Evolutionary conservation across 257 asterid species (phyloP).

Genomic region (Penstemon newberryi): DNA sequence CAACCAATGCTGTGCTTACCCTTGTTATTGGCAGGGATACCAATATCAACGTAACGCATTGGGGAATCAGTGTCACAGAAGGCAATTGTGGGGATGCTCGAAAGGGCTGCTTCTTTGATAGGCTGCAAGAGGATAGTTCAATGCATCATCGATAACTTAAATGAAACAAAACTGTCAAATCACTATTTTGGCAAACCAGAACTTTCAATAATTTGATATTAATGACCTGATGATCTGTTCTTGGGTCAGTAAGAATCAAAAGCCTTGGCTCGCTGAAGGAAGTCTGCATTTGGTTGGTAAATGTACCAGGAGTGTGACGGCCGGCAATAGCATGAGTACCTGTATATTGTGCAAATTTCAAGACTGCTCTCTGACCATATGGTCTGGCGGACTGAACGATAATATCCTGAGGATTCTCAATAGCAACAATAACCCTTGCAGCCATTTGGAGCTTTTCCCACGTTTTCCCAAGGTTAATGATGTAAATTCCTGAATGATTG

Average conservation of each 20-base stretch:
- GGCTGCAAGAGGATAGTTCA: constrained; percentile 35
- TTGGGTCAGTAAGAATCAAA: constrained; percentile 43
- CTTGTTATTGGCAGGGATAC: constrained; percentile 58
- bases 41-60: constrained; percentile 52
- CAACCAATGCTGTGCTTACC: constrained; percentile 57
- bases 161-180: neutral
- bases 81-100: constrained; percentile 48
- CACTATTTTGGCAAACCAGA: neutral
- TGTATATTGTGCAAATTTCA: constrained; percentile 51
- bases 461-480: constrained; percentile 45
- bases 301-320: constrained; percentile 51
- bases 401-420: constrained; percentile 51
- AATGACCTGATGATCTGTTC: constrained; percentile 46
- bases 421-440: constrained; percentile 46
- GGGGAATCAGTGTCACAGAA: constrained; percentile 57
- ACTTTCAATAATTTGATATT: too few species aligned
- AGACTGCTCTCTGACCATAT: constrained; percentile 51
- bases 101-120: constrained; percentile 53
- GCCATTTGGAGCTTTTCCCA: constrained; percentile 56
- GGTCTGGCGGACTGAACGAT: constrained; percentile 54
- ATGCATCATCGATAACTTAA: constrained; percentile 8
- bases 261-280: constrained; percentile 49
- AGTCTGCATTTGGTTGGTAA: constrained; percentile 47
- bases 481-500: constrained; percentile 38
- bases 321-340: constrained; percentile 47